These are phyloP conservation scores for Trichophyton benhamiae DNA, from an alignment of 2,329 filamentous ascomycete genomes.

Conservation along the genomic window DNA sequence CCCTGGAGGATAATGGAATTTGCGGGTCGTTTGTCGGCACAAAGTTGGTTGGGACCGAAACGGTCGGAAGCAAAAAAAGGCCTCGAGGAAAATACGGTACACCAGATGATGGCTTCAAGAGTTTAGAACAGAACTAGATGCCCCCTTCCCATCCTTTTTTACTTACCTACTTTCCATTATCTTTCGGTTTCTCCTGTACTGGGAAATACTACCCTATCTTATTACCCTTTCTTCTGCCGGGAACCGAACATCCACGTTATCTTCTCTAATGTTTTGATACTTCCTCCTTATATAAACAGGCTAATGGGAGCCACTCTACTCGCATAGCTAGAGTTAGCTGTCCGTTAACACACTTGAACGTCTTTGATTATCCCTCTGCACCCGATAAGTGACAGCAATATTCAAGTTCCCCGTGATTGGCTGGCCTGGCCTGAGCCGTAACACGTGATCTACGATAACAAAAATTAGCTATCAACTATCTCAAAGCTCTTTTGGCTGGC, in stretches of 20 bases:
- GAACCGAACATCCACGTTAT: not conserved
- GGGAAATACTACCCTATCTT: conserved; percentile 1
- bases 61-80: not conserved
- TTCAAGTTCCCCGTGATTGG: not conserved
- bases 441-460: not conserved
- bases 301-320: not conserved
- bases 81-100: not conserved
- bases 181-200: not conserved
- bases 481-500: not conserved
- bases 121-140: conserved; percentile 2
- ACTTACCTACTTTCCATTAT: not conserved
- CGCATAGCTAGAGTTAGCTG: not conserved
- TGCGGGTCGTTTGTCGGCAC: not conserved
- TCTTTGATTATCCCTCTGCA: not conserved
- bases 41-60: not conserved
- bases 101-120: conserved; percentile 2
- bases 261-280: not conserved
- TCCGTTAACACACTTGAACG: too few species aligned
- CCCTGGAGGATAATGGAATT: conserved; percentile 5
- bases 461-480: not conserved
- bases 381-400: not conserved
- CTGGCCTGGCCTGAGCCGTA: not conserved
- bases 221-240: not conserved
- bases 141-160: not conserved
- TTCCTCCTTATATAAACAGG: not conserved